Evolutionary conservation across 495 filamentous ascomycete species (phyloP).

Genomic region (Podospora fimiseda): DNA sequence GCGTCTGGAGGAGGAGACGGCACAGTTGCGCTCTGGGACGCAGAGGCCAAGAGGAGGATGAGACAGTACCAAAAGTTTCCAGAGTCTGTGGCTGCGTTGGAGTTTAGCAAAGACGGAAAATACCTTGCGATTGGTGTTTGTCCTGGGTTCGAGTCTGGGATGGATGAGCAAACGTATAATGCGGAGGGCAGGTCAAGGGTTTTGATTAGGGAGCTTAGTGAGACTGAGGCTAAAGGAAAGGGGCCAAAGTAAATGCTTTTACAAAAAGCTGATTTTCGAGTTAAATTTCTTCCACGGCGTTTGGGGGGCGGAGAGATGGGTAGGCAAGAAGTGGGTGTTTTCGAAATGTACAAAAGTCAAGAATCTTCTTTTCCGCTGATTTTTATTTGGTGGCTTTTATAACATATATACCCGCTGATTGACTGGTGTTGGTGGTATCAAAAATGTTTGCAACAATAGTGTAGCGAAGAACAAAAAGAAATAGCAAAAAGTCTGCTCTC

Average conservation of each 20-base stretch:
- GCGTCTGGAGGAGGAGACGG: conserved; percentile 91
- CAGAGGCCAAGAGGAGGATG: conserved; percentile 81
- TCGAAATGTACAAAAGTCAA: neutral
- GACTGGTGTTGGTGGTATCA: no score
- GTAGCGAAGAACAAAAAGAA: neutral
- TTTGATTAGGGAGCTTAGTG: conserved; percentile 72
- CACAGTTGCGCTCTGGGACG: conserved; percentile 94
- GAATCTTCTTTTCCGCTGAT: neutral
- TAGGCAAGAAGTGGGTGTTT: neutral
- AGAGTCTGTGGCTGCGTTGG: conserved; percentile 67
- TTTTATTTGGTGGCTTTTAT: neutral
- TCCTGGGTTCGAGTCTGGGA: conserved; percentile 88
- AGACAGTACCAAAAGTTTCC: conserved; percentile 81
- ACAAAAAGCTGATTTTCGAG: no score
- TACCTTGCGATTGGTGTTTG: conserved; percentile 79
- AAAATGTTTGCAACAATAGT: neutral
- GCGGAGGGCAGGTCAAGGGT: conserved; percentile 68
- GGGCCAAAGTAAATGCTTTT: conserved; percentile 55
- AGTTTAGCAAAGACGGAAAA: conserved; percentile 73
- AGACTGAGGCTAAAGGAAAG: conserved; percentile 86
- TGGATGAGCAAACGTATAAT: conserved; percentile 65
- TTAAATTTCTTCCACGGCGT: no score
- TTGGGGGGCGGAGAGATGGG: neutral
- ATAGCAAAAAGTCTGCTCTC: neutral
- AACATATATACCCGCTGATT: neutral